Evolutionary conservation across 2,329 filamentous ascomycete species (phyloP).

Genomic region (Hypoxylon sp.): DNA sequence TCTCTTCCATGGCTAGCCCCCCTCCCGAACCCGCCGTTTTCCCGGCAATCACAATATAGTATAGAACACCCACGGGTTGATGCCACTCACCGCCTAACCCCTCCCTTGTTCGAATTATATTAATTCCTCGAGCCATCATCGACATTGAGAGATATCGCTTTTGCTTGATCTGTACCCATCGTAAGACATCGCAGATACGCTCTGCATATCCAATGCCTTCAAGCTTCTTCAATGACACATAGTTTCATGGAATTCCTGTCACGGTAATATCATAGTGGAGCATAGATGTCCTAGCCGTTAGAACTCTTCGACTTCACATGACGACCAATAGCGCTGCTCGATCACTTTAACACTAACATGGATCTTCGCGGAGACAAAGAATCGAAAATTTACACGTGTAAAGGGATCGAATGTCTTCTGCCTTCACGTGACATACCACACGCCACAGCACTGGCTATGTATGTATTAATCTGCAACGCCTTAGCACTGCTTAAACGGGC

Average conservation of each 20-base stretch:
- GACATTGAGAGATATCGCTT: not conserved
- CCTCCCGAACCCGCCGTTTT: slow-evolving; percentile 27
- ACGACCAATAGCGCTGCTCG: slow-evolving; percentile 2
- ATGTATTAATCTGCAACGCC: slow-evolving; percentile 8
- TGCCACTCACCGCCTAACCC: slow-evolving; percentile 31
- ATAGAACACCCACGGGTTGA: not conserved
- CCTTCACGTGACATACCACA: slow-evolving; percentile 5
- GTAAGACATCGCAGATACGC: slow-evolving; percentile 21
- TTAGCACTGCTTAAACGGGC: slow-evolving; percentile 4
- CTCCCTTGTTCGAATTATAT: slow-evolving; percentile 25
- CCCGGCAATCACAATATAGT: slow-evolving; percentile 23
- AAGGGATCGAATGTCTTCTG: not conserved
- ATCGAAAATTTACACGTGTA: slow-evolving; percentile 4
- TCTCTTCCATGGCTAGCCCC: slow-evolving; percentile 22
- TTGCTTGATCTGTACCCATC: slow-evolving; percentile 16
- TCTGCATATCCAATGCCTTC: slow-evolving; percentile 29
- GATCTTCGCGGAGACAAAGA: not conserved
- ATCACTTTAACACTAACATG: not conserved
- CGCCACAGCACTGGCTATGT: slow-evolving; percentile 13
- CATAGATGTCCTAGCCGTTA: not conserved
- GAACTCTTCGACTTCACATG: slow-evolving; percentile 14
- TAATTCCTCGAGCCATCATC: slow-evolving; percentile 1
- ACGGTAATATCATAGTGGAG: slow-evolving; percentile 1
- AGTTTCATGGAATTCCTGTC: slow-evolving; percentile 2
- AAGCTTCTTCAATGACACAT: slow-evolving; percentile 24